Base-by-base conservation (phyloP, 164 flowering plant species). In the Buxus sempervirens region DNA sequence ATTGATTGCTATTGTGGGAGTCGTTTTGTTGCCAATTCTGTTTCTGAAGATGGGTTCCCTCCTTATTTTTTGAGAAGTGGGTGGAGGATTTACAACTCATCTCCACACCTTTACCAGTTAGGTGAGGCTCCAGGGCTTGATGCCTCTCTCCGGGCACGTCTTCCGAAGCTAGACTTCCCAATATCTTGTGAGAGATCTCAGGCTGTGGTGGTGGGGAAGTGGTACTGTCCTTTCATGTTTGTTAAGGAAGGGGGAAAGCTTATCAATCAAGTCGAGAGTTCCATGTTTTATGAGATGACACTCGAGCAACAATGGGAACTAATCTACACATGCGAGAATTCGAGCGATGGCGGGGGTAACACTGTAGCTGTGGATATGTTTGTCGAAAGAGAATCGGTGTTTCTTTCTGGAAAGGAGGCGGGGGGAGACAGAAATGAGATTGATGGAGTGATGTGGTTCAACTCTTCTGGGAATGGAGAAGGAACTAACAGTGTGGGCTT, bases 201-300 rank as follows among this genome's bases (percentile, higher is more conserved):
- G 1, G 58, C 72, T 76, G n/a, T n/a, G n/a, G 76, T 73, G 0
- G 82, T 85, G 0, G 91, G 91, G 20, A 83, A 81, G 73, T 87
- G 91, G 88, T 83, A 83, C 28, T 72, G 75, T 26, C 88, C 91
- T 1, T 83, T 83, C 67, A 66, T 85, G 79, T 85, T 85, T 49
- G 62, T 85, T 23, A 82, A 69, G 54, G 62, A 28, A 20, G 85
- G 84, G 23, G 74, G 76, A 9, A 66, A 57, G 1, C 16, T 71
- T 21, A 78, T 65, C 63, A 81, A 82, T 10, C 86, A 85, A 51
- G 66, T 78, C 77, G 66, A 69, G 22, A 54, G 6, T 18, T 32
- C n/a, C n/a, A n/a, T n/a, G n/a, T n/a, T n/a, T n/a, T n/a, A n/a
- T n/a, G n/a, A n/a, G n/a, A n/a, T n/a, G n/a, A n/a, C n/a, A n/a